phyloP scores from a whole-genome alignment of 1,139 yeast species.

The Scheffersomyces cryptocercus region DNA sequence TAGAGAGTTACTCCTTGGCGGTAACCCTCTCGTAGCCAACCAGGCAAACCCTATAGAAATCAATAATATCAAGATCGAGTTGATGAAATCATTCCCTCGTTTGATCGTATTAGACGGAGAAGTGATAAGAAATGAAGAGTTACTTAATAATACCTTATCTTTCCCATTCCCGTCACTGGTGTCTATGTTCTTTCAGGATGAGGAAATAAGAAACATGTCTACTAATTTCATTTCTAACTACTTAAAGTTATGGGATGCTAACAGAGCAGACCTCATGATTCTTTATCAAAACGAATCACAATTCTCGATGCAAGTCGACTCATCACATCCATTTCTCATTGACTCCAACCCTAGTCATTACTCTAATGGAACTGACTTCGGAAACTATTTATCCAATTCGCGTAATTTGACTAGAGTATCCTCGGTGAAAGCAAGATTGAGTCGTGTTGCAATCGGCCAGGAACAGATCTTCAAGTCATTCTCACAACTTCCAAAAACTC shows the following conservation, averaged over 20 bases:
- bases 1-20: slow-evolving; percentile 72
- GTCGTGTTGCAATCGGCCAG: slow-evolving; percentile 70
- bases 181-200: slow-evolving; percentile 74
- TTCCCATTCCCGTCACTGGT: slow-evolving; percentile 53
- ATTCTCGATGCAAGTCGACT: slow-evolving; percentile 68
- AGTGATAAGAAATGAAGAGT: slow-evolving; percentile 70
- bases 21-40: slow-evolving; percentile 67
- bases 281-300: slow-evolving; percentile 83
- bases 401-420: slow-evolving; percentile 76
- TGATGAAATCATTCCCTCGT: slow-evolving; percentile 74
- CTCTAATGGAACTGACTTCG: slow-evolving; percentile 50
- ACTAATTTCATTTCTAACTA: slow-evolving; percentile 76
- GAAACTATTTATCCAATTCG: slow-evolving; percentile 66
- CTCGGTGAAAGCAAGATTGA: slow-evolving; percentile 52
- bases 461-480: slow-evolving; percentile 64
- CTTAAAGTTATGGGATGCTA: slow-evolving; percentile 78
- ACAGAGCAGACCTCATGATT: slow-evolving; percentile 66
- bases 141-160: slow-evolving; percentile 51
- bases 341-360: slow-evolving; percentile 36
- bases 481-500: slow-evolving; percentile 68
- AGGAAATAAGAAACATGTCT: slow-evolving; percentile 68
- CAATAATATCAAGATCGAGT: slow-evolving; percentile 57
- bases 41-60: slow-evolving; percentile 29
- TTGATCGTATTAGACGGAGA: slow-evolving; percentile 79
- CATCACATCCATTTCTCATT: slow-evolving; percentile 53